phyloP scores from a whole-genome alignment of 2,329 filamentous ascomycete genomes.

The Hymenoscyphus scutula region DNA sequence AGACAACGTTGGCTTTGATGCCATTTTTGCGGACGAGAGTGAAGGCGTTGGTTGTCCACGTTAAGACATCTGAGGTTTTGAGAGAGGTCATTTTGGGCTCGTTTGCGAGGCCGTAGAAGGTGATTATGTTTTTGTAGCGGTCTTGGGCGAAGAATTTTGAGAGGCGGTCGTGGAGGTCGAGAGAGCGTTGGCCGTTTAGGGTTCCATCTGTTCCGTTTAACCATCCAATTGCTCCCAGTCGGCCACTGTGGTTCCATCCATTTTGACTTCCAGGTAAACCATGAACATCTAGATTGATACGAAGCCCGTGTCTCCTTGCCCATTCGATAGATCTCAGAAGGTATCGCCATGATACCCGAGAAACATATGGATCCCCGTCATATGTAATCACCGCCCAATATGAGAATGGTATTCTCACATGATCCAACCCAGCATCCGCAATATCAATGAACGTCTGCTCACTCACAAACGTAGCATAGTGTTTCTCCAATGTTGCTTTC shows the following conservation, averaged over 20 bases:
- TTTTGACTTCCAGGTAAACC: constrained; percentile 92
- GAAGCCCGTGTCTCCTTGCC: constrained; percentile 85
- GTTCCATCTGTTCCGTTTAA: constrained; percentile 84
- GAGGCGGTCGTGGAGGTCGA: constrained; percentile 83
- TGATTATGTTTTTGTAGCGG: constrained; percentile 86
- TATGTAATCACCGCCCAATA: constrained; percentile 94
- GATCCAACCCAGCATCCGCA: constrained; percentile 82
- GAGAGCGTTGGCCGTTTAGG: constrained; percentile 73
- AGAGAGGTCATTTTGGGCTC: constrained; percentile 85
- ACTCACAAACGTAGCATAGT: constrained; percentile 86
- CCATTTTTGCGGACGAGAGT: constrained; percentile 73
- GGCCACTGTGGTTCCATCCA: constrained; percentile 95
- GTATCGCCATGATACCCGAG: constrained; percentile 88
- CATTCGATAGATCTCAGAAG: constrained; percentile 91
- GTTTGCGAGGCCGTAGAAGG: constrained; percentile 92
- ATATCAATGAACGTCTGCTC: constrained; percentile 84
- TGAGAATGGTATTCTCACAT: constrained; percentile 91
- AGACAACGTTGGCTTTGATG: constrained; percentile 69
- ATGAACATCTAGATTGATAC: constrained; percentile 91
- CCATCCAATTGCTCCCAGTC: constrained; percentile 79
- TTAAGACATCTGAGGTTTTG: constrained; percentile 61
- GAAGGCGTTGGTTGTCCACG: constrained; percentile 77
- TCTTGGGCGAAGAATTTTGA: constrained; percentile 91
- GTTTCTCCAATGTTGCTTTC: constrained; percentile 72
- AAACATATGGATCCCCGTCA: constrained; percentile 81